phyloP scores from a whole-genome alignment of 2,329 filamentous ascomycete genomes.

The Mycosphaerella arachidis region DNA sequence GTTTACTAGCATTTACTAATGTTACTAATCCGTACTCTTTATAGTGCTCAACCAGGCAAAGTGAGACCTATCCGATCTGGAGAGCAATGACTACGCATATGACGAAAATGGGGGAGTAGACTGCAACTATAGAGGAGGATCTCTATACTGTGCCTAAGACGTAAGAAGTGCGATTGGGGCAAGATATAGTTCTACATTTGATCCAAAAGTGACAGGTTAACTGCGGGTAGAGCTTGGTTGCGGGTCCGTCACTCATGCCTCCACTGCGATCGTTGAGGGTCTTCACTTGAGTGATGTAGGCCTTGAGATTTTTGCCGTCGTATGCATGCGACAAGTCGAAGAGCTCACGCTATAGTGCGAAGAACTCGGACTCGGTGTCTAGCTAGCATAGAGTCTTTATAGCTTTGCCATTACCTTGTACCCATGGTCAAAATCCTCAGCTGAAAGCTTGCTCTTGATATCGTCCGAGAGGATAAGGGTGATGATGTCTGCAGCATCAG shows the following conservation, averaged over 20 bases:
- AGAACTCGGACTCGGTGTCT: background rate
- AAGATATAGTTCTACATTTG: no score
- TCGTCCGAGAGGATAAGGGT: background rate
- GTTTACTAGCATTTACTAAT: no score
- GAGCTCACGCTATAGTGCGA: background rate
- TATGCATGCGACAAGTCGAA: background rate
- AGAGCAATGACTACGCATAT: no score
- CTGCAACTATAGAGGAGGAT: no score
- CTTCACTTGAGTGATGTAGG: background rate
- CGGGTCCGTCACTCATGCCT: background rate
- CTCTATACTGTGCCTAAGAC: no score
- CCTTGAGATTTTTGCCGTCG: background rate
- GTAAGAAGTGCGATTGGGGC: no score
- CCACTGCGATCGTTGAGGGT: background rate
- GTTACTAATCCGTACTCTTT: no score
- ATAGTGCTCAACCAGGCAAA: no score
- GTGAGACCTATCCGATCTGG: no score
- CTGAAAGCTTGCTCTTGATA: background rate
- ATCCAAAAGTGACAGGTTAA: no score
- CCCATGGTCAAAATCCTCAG: background rate
- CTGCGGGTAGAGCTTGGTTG: no score
- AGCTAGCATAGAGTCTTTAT: background rate
- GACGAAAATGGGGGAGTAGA: no score
- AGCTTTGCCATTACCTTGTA: background rate
- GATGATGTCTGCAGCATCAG: background rate